Conservation (phyloP, 2,329 filamentous ascomycete genomes). For the Aspergillus uvarum region DNA sequence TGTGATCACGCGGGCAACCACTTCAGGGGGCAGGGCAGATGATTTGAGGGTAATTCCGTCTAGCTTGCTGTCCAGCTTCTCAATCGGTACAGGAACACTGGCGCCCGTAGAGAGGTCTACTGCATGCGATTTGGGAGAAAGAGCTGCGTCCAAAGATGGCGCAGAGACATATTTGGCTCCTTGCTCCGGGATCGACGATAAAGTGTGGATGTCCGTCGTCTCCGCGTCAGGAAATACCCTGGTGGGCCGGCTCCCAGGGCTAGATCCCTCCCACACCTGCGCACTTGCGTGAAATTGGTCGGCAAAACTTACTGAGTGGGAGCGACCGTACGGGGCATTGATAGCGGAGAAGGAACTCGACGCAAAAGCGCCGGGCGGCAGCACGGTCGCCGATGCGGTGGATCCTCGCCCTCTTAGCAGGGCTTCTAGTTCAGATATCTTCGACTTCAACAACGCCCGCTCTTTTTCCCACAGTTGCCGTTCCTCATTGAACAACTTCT, state of each 20-base stretch:
- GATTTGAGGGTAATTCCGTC: constrained; percentile 51
- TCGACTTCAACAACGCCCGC: constrained; percentile 40
- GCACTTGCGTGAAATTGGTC: constrained; percentile 11
- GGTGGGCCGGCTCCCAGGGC: constrained; percentile 40
- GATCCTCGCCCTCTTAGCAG: constrained; percentile 25
- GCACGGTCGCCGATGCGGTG: constrained; percentile 11
- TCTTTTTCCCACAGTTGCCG: constrained; percentile 47
- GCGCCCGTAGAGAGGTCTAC: constrained; percentile 31
- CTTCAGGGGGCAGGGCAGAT: constrained; percentile 43
- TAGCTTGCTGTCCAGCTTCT: constrained; percentile 47
- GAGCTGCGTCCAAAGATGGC: constrained; percentile 41
- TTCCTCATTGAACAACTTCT: constrained; percentile 44
- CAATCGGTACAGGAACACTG: constrained; percentile 46
- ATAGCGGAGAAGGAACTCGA: constrained; percentile 11
- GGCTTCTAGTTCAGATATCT: constrained; percentile 44
- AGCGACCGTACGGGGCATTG: constrained; percentile 18
- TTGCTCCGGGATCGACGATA: constrained; percentile 33
- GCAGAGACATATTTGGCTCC: constrained; percentile 20
- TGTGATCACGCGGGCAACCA: constrained; percentile 46
- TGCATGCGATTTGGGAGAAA: constrained; percentile 39
- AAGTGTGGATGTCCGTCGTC: constrained; percentile 23
- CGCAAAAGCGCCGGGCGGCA: constrained; percentile 10
- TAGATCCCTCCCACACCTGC: constrained; percentile 48
- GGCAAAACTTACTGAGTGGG: not conserved
- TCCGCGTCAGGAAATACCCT: constrained; percentile 45